Evolutionary conservation across 345 rosid species (phyloP), one percentile per base, ranked within the genome.

Genomic region (Rhizophora mangle): DNA sequence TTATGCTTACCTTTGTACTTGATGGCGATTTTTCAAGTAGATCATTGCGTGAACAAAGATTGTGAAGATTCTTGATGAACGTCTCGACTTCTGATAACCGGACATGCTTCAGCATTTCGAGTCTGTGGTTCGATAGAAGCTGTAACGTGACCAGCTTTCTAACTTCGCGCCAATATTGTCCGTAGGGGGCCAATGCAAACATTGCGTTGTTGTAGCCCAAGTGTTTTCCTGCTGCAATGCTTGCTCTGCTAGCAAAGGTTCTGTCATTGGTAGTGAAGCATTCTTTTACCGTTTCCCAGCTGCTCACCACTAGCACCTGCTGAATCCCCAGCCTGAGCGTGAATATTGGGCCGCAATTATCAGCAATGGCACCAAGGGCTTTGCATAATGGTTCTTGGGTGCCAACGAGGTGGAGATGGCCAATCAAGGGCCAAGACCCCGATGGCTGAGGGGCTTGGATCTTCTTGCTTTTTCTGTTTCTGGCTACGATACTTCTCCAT

Each of bases 151-250:
- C 65, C n/a, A 88, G 66, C 72, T 85, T 88, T 37, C 96, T 83
- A 36, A 90, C 60, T 51, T 82, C 81, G 5, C 91, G 87, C 93
- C 93, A 90, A 39, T 88, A 86, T 21, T 76, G 74, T 16, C 93
- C 93, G 24, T 90, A 88, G 0, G 89, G 88, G 11, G 82, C 84
- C 10, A 90, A 22, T 6, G 83, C 73, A 2, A 90, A 70, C 5
- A 62, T 5, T 7, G 93, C 91, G 65, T 80, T 76, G 68, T 84
- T 76, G 63, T 90, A 88, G 19, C 92, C 92, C 20, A 90, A n/a
- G 49, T 86, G 68, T 52, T 76, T 77, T 5, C 94, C 92, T 0
- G 76, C 77, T 6, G 83, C 84, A 61, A 83, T 77, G 65, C 60
- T 84, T 13, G 90, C 85, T 34, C 94, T 73, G 0, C 85, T 84